Evolutionary conservation across 495 filamentous ascomycete genomes (phyloP).

Genomic region (Jackrogersella multiformis): DNA sequence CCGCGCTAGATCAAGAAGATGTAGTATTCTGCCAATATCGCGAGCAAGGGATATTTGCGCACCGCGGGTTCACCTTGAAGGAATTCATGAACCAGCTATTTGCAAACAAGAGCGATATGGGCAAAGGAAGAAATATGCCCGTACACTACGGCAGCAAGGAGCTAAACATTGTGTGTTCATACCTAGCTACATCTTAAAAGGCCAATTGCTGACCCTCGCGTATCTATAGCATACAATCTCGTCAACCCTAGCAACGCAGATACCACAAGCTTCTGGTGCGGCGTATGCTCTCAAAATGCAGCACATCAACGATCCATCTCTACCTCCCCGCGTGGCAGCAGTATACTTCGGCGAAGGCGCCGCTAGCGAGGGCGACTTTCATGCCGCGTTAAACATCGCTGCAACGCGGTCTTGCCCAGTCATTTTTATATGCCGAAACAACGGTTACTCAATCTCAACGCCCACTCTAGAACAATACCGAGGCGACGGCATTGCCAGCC

Average conservation of each 20-base stretch:
- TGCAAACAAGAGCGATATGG: slow-evolving; percentile 82
- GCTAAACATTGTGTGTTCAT: slow-evolving; percentile 74
- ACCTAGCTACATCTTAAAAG: background rate
- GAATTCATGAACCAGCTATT: slow-evolving; percentile 98
- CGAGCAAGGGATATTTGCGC: slow-evolving; percentile 88
- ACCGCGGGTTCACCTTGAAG: slow-evolving; percentile 85
- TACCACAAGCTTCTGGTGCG: slow-evolving; percentile 92
- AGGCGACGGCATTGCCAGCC: slow-evolving; percentile 93
- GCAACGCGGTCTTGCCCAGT: slow-evolving; percentile 91
- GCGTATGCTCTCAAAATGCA: slow-evolving; percentile 95
- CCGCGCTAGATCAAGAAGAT: slow-evolving; percentile 81
- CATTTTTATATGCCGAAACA: slow-evolving; percentile 96
- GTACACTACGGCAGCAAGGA: slow-evolving; percentile 91
- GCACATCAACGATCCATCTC: slow-evolving; percentile 71
- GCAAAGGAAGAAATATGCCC: slow-evolving; percentile 94
- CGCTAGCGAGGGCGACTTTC: slow-evolving; percentile 96
- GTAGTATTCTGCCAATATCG: slow-evolving; percentile 95
- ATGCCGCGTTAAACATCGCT: slow-evolving; percentile 95
- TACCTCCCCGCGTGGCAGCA: slow-evolving; percentile 74
- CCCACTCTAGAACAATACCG: slow-evolving; percentile 96
- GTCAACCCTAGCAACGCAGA: slow-evolving; percentile 91
- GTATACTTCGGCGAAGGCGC: slow-evolving; percentile 99
- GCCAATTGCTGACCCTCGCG: background rate
- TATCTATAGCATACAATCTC: slow-evolving; percentile 91
- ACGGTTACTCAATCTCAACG: slow-evolving; percentile 95